phyloP scores from a whole-genome alignment of 2,329 filamentous ascomycete species.

The Fusarium oxysporum region DNA sequence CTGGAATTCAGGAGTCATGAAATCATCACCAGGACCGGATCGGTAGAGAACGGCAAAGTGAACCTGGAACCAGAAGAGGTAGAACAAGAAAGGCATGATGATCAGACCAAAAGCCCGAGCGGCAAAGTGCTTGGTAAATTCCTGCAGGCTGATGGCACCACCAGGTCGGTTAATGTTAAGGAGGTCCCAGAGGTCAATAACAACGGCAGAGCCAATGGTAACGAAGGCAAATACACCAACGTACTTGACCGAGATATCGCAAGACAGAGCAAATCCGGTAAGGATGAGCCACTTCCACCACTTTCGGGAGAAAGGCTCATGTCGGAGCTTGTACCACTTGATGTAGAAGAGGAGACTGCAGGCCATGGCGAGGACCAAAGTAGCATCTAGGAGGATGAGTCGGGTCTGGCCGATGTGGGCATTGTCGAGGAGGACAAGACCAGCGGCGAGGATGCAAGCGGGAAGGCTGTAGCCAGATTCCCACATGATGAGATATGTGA shows the following conservation, averaged over 20 bases:
- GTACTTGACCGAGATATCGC: slow-evolving; percentile 98
- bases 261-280: slow-evolving; percentile 93
- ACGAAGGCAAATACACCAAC: slow-evolving; percentile 97
- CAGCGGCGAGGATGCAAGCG: slow-evolving; percentile 86
- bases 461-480: slow-evolving; percentile 97
- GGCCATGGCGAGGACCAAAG: slow-evolving; percentile 94
- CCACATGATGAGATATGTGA: slow-evolving; percentile 98
- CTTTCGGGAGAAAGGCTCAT: slow-evolving; percentile 89
- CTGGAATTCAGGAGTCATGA: slow-evolving; percentile 99
- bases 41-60: slow-evolving; percentile 90
- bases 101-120: slow-evolving; percentile 90
- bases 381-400: slow-evolving; percentile 93
- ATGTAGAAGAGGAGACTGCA: slow-evolving; percentile 94
- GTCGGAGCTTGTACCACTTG: slow-evolving; percentile 96
- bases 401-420: slow-evolving; percentile 97
- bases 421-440: slow-evolving; percentile 93
- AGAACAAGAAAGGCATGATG: slow-evolving; percentile 94
- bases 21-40: slow-evolving; percentile 96
- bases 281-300: slow-evolving; percentile 99
- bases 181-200: slow-evolving; percentile 95
- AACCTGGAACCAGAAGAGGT: slow-evolving; percentile 99
- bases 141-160: slow-evolving; percentile 80
- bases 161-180: slow-evolving; percentile 87
- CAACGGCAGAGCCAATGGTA: slow-evolving; percentile 92
- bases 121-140: slow-evolving; percentile 89